phyloP scores from a whole-genome alignment of 2,329 filamentous ascomycete genomes.

The Zymoseptoria ardabiliae region DNA sequence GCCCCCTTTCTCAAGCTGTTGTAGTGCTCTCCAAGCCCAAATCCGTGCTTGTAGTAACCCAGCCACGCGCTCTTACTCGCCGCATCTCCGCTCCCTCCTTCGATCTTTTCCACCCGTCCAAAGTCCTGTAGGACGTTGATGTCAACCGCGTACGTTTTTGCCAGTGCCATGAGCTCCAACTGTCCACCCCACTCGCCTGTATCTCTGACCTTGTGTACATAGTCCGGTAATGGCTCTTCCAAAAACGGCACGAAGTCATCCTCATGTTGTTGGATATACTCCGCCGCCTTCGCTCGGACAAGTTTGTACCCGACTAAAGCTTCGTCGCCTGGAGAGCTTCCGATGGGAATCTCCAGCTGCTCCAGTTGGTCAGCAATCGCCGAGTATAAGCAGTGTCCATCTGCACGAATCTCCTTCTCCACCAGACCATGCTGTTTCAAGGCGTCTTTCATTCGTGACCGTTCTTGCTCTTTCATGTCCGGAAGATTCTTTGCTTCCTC shows the following conservation, averaged over 20 bases:
- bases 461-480: constrained; percentile 64
- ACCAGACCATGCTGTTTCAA: constrained; percentile 58
- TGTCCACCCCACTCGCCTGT: constrained; percentile 97
- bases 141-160: constrained; percentile 68
- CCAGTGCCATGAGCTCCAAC: constrained; percentile 78
- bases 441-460: constrained; percentile 59
- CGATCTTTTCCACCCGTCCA: constrained; percentile 70
- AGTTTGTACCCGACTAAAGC: constrained; percentile 48
- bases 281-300: constrained; percentile 64
- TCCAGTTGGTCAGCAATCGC: constrained; percentile 79
- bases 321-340: constrained; percentile 11
- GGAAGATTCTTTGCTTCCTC: constrained; percentile 68
- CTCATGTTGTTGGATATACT: constrained; percentile 64
- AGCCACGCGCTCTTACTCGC: constrained; percentile 64
- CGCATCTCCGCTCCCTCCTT: constrained; percentile 38
- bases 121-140: constrained; percentile 80
- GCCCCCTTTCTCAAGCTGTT: constrained; percentile 60
- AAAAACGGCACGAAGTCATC: constrained; percentile 84
- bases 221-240: constrained; percentile 68
- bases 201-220: constrained; percentile 68
- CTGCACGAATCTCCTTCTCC: constrained; percentile 75
- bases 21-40: constrained; percentile 93
- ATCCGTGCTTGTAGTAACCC: constrained; percentile 90
- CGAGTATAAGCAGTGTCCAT: constrained; percentile 92
- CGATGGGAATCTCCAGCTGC: constrained; percentile 38